Evolutionary conservation across 2,329 filamentous ascomycete genomes (phyloP).

Genomic region (Colletotrichum kahawae): DNA sequence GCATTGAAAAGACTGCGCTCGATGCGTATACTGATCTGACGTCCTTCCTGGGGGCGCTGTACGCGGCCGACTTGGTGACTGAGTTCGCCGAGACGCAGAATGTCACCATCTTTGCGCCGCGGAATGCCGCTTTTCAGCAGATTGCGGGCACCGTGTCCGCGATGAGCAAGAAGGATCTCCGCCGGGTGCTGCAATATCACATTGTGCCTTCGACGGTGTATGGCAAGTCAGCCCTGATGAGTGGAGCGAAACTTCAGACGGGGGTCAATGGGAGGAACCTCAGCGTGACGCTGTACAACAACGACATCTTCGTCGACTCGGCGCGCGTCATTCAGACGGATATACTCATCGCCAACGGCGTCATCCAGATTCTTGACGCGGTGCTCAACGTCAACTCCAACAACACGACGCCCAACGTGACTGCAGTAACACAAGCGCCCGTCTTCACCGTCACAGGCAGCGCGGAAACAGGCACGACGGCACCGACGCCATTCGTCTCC

Average conservation of each 20-base stretch:
- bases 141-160: constrained; percentile 1
- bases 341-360: constrained; percentile 62
- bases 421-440: constrained; percentile 39
- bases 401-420: constrained; percentile 34
- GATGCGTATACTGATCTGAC: constrained; percentile 20
- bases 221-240: not conserved
- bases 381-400: constrained; percentile 44
- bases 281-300: constrained; percentile 27
- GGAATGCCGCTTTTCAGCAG: constrained; percentile 18
- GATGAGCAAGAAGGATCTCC: constrained; percentile 3
- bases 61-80: constrained; percentile 11
- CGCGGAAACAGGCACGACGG: constrained; percentile 27
- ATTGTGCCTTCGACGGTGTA: constrained; percentile 8
- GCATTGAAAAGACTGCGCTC: constrained; percentile 16
- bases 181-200: constrained; percentile 20
- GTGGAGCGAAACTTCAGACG: constrained; percentile 1
- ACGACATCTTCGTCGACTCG: constrained; percentile 55
- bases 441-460: constrained; percentile 14
- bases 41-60: constrained; percentile 21
- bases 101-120: constrained; percentile 20
- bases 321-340: constrained; percentile 57
- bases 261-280: not conserved
- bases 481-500: constrained; percentile 44
- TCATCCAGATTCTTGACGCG: constrained; percentile 62
- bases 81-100: constrained; percentile 19